Percentiles rank a stretch among this genome's conserved stretches.
These are phyloP conservation scores for Kingdonia uniflora DNA, from an alignment of 164 flowering plant genomes.

Conservation along the genomic window DNA sequence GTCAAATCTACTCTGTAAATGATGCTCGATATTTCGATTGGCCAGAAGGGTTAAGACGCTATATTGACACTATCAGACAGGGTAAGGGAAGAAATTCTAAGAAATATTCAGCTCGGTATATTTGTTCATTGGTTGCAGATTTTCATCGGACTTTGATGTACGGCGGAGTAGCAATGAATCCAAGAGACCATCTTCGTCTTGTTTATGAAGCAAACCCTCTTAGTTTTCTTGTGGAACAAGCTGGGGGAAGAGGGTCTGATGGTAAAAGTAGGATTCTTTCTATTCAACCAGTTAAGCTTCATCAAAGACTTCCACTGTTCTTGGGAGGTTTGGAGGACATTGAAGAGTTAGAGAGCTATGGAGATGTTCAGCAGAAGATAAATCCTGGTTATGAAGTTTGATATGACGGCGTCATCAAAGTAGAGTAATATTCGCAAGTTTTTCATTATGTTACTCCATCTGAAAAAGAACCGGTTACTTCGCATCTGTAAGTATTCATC, in stretches of 20 bases:
- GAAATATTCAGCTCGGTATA: conserved; percentile 93
- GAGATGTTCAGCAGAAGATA: conserved; percentile 83
- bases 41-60: conserved; percentile 85
- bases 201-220: conserved; percentile 94
- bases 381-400: conserved; percentile 93
- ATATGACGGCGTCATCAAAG: neutral
- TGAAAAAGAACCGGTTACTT: too few species aligned
- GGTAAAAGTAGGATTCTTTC: conserved; percentile 78
- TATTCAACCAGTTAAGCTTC: conserved; percentile 71
- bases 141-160: conserved; percentile 82
- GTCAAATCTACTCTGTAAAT: conserved; percentile 95
- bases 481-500: too few species aligned
- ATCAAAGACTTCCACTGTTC: conserved; percentile 89
- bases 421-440: too few species aligned
- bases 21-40: conserved; percentile 97
- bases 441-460: too few species aligned
- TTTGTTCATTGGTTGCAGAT: conserved; percentile 95
- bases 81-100: conserved; percentile 87
- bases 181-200: conserved; percentile 89
- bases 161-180: conserved; percentile 95
- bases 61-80: conserved; percentile 91
- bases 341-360: conserved; percentile 82
- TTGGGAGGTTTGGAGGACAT: conserved; percentile 81
- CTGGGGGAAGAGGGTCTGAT: conserved; percentile 90
- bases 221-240: conserved; percentile 87